Evolutionary conservation across 1,284 basidiomycete genomes (phyloP).

Genomic region (Puccinia polysora): DNA sequence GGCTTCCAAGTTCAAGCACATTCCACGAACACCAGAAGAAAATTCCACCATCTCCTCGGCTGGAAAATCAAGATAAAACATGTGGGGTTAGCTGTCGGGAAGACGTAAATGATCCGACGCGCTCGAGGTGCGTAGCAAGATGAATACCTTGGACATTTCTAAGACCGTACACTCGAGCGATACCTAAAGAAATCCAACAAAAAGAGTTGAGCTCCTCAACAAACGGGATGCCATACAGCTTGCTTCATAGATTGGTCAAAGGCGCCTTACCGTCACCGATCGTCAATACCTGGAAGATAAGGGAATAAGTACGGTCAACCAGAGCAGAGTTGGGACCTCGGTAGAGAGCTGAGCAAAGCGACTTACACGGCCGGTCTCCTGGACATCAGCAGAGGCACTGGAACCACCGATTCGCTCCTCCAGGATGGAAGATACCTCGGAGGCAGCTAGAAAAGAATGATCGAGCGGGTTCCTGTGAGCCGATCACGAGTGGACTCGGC

Average conservation of each 20-base stretch:
- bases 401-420: constrained; percentile 96
- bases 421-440: constrained; percentile 97
- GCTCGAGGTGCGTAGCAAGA: background rate
- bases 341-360: no score
- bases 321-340: no score
- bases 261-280: constrained; percentile 99
- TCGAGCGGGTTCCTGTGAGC: background rate
- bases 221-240: constrained; percentile 50
- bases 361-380: constrained; percentile 98
- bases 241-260: background rate
- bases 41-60: constrained; percentile 99
- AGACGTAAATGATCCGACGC: background rate
- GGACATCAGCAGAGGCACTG: constrained; percentile 82
- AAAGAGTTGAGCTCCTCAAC: background rate
- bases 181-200: constrained; percentile 27
- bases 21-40: constrained; percentile 83
- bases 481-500: background rate
- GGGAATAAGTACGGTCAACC: constrained; percentile 44
- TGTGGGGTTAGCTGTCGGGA: constrained; percentile 49
- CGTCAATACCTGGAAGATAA: constrained; percentile 58
- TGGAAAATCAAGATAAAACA: constrained; percentile 52
- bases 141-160: constrained; percentile 75
- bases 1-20: constrained; percentile 99
- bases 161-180: constrained; percentile 73
- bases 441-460: constrained; percentile 66